Conservation (phyloP, 108 stramenopile species). For the Aurantiochytrium sp. region DNA sequence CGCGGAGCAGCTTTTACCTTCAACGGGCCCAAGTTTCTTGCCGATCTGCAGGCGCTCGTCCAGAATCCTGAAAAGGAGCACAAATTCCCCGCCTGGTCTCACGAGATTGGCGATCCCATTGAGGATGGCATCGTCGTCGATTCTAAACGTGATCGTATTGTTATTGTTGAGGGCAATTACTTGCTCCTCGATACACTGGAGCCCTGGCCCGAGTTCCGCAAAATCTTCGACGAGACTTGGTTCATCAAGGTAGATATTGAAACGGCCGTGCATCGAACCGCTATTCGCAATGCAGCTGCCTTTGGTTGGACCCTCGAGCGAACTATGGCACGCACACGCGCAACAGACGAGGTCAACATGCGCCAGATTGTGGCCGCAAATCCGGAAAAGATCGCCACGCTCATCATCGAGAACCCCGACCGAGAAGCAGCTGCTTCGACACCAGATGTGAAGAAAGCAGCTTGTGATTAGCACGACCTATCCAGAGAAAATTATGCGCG, state of each 20-base stretch:
- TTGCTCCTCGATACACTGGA: constrained; percentile 26
- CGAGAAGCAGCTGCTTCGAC: background rate
- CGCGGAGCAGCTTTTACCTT: constrained; percentile 67
- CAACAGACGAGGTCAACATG: background rate
- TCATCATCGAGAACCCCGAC: background rate
- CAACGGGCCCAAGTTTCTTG: constrained; percentile 45
- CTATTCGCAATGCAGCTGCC: background rate
- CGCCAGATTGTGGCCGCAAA: background rate
- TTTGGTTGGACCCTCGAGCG: constrained; percentile 6
- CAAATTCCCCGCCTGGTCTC: constrained; percentile 50
- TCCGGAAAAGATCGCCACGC: background rate
- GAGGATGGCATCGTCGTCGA: constrained; percentile 35
- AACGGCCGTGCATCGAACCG: background rate
- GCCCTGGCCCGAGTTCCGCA: background rate
- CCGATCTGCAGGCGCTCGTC: constrained; percentile 33
- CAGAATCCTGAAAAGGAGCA: constrained; percentile 27
- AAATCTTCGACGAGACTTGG: constrained; percentile 65
- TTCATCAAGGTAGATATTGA: constrained; percentile 32
- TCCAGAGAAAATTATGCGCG: background rate
- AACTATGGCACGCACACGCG: background rate
- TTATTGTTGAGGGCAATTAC: constrained; percentile 64
- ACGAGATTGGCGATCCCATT: constrained; percentile 56
- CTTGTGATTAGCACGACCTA: background rate
- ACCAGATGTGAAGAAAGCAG: background rate
- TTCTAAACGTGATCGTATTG: constrained; percentile 38